Percentiles rank a stretch among this genome's conserved stretches.
These are phyloP conservation scores for Dothidotthia symphoricarpi DNA, from an alignment of 2,329 filamentous ascomycete genomes.

Conservation along the genomic window DNA sequence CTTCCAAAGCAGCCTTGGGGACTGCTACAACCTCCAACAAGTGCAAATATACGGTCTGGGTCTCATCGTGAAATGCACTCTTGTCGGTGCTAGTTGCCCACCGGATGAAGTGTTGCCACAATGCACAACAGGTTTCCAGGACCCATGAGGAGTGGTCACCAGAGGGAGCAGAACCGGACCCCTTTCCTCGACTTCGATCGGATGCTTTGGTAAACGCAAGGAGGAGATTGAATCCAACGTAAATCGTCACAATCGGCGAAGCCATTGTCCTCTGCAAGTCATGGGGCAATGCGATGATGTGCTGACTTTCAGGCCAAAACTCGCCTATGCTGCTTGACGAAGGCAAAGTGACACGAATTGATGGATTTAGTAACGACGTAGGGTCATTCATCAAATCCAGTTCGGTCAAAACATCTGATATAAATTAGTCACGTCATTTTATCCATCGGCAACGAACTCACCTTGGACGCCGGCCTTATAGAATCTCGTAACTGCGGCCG, in stretches of 20 bases:
- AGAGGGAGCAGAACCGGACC: constrained; percentile 3
- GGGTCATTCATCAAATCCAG: constrained; percentile 39
- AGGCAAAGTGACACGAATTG: constrained; percentile 39
- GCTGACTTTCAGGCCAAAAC: constrained; percentile 42
- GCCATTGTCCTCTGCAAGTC: constrained; percentile 38
- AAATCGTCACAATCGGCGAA: constrained; percentile 24
- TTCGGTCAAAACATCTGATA: constrained; percentile 47
- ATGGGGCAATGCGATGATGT: constrained; percentile 44
- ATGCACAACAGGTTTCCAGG: constrained; percentile 20
- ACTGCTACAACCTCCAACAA: constrained; percentile 19
- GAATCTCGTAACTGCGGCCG: constrained; percentile 34
- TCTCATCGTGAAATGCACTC: constrained; percentile 18
- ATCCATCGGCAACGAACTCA: constrained; percentile 17
- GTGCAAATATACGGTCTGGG: constrained; percentile 23
- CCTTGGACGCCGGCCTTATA: constrained; percentile 45
- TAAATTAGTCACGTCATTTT: constrained; percentile 8
- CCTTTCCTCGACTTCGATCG: background rate
- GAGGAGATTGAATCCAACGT: constrained; percentile 29
- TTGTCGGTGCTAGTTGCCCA: constrained; percentile 17
- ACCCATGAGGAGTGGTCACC: constrained; percentile 28
- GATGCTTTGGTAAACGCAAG: constrained; percentile 13
- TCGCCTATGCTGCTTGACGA: constrained; percentile 40
- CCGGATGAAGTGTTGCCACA: constrained; percentile 28
- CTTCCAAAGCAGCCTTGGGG: constrained; percentile 1
- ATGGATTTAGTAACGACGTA: constrained; percentile 4